Conservation (phyloP, 2,329 filamentous ascomycete genomes). For the Dryadomyces quercivorus region DNA sequence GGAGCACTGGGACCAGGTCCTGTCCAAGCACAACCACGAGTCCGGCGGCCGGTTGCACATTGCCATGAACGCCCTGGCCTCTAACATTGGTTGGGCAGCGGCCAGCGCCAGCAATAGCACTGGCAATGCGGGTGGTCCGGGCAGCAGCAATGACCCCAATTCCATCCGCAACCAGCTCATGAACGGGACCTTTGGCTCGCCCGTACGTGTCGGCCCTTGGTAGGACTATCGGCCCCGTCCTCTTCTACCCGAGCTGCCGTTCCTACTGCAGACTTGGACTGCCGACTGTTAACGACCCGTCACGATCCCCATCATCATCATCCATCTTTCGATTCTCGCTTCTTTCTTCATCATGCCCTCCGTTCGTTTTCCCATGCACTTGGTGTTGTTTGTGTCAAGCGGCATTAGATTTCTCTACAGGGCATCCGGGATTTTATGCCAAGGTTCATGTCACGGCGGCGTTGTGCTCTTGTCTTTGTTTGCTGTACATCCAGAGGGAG, state of each 20-base stretch:
- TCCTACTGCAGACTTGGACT: background rate
- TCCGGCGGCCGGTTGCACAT: slow-evolving; percentile 71
- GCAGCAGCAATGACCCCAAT: slow-evolving; percentile 31
- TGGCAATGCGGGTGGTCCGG: slow-evolving; percentile 10
- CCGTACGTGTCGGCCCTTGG: slow-evolving; percentile 52
- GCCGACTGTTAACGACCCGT: slow-evolving; percentile 7
- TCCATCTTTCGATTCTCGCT: background rate
- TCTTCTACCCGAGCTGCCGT: background rate
- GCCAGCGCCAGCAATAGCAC: slow-evolving; percentile 48
- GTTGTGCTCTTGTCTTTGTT: slow-evolving; percentile 5
- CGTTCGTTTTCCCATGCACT: background rate
- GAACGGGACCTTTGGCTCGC: slow-evolving; percentile 45
- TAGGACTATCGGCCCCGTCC: slow-evolving; percentile 19
- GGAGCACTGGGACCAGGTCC: slow-evolving; percentile 81
- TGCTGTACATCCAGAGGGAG: background rate
- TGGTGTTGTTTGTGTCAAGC: slow-evolving; percentile 1
- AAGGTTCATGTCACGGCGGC: slow-evolving; percentile 7
- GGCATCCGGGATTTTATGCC: slow-evolving; percentile 5
- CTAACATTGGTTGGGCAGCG: slow-evolving; percentile 69
- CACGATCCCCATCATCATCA: slow-evolving; percentile 1
- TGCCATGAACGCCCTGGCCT: slow-evolving; percentile 66
- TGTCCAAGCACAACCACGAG: slow-evolving; percentile 77
- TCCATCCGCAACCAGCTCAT: slow-evolving; percentile 53
- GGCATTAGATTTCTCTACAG: slow-evolving; percentile 6
- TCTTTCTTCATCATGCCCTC: background rate